Base-by-base conservation (phyloP, 176 grass and related monocot species). In the Elymus sibiricus region DNA sequence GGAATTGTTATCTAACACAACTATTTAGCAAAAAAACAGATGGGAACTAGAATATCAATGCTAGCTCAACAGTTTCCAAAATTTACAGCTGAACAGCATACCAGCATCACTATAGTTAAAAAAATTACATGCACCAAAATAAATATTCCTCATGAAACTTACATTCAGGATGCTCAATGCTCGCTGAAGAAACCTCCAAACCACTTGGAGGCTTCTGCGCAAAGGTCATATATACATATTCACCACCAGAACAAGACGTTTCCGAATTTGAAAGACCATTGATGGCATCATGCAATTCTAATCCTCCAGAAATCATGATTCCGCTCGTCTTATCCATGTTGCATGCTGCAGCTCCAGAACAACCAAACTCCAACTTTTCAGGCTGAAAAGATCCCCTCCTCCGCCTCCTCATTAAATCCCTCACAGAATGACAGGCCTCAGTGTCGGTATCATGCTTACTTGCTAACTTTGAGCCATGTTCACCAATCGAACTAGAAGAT, bases 381-480 rank as follows among this genome's bases (percentile, higher is more conserved):
- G 55, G 64, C 53, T 19, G 86, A 81, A 85, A 92, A 83, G 67
- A 88, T 72, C 93, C 88, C 72, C 78, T 76, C 46, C 72, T 8
- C 44, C 28, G 32, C 82, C 69, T 89, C 37, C 93, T 95, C 95
- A 98, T 98, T 43, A 95, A 88, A 63, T 98, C 95, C 47, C 95
- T 95, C 76, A 95, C 74, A 90, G 95, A 98, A 86, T 84, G 81
- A 26, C 77, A 51, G 27, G 49, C 25, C n/a, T n/a, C n/a, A n/a
- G n/a, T n/a, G n/a, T n/a, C n/a, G n/a, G n/a, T n/a, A n/a, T n/a
- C n/a, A n/a, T n/a, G n/a, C n/a, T n/a, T n/a, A n/a, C n/a, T n/a
- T n/a, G n/a, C n/a, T n/a, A n/a, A n/a, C n/a, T n/a, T n/a, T 80
- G 82, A 65, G 70, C 66, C 60, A 78, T 90, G 58, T 78, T 85